Evolutionary conservation across 768 basidiomycete species (phyloP).

Genomic region (Naganishia friedmannii): DNA sequence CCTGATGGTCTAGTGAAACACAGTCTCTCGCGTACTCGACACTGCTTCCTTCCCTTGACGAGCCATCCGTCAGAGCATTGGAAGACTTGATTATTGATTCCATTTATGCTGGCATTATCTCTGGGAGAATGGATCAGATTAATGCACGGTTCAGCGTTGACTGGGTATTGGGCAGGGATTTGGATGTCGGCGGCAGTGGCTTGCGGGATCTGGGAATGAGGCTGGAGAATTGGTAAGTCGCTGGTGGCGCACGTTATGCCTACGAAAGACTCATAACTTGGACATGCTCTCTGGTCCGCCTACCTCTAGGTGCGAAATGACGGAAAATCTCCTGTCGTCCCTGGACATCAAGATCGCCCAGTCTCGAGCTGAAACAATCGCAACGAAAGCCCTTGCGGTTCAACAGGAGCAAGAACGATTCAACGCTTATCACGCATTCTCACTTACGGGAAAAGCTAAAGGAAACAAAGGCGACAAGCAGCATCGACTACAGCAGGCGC

Average conservation of each 20-base stretch:
- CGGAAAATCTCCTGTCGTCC: constrained; percentile 14
- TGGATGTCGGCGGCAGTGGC: constrained; percentile 50
- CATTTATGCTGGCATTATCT: constrained; percentile 84
- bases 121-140: constrained; percentile 75
- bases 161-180: constrained; percentile 85
- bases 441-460: background rate
- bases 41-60: constrained; percentile 68
- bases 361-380: constrained; percentile 15
- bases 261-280: background rate
- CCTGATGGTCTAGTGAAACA: background rate
- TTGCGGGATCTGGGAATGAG: constrained; percentile 32
- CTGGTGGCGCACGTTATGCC: background rate
- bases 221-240: constrained; percentile 49
- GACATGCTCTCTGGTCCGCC: background rate
- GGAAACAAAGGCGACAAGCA: background rate
- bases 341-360: constrained; percentile 14
- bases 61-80: constrained; percentile 77
- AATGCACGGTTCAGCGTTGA: constrained; percentile 73
- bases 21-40: constrained; percentile 66
- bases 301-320: constrained; percentile 9
- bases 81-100: constrained; percentile 97
- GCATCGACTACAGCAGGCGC: background rate
- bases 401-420: constrained; percentile 8
- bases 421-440: background rate
- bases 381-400: constrained; percentile 4